Conservation (phyloP, 75 land plant genomes). For the Picea glauca region DNA sequence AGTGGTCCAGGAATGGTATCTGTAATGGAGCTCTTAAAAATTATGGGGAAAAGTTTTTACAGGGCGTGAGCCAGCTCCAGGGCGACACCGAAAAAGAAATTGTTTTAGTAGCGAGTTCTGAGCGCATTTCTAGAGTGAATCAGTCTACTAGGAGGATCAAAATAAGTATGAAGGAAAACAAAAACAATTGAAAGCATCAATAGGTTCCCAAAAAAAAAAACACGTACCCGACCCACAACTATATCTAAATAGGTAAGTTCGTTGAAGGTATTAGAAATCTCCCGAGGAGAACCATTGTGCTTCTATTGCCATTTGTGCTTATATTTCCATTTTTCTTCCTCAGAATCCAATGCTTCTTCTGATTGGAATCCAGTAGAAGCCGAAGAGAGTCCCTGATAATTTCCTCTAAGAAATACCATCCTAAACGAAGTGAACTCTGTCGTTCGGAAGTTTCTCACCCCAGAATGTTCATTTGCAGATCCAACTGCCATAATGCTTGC, state of each 20-base stretch:
- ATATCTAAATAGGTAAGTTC: conserved; percentile 72
- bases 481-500: not conserved
- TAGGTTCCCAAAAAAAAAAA: not conserved
- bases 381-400: not conserved
- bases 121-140: too few relatives aligned
- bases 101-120: too few relatives aligned
- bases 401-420: not conserved
- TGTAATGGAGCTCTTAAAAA: too few relatives aligned
- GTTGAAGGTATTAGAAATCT: conserved; percentile 54
- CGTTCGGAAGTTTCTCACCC: too few relatives aligned
- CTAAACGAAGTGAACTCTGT: not conserved
- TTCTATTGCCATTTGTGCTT: conserved; percentile 16
- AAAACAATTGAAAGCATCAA: not conserved
- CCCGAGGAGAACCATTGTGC: conserved; percentile 54
- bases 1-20: too few relatives aligned
- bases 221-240: conserved; percentile 52
- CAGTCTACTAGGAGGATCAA: too few relatives aligned
- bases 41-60: too few relatives aligned
- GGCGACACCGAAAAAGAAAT: too few relatives aligned
- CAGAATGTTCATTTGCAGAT: not conserved
- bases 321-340: not conserved
- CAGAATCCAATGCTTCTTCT: not conserved
- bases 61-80: too few relatives aligned
- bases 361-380: not conserved
- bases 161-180: not conserved